Evolutionary conservation across 2,329 filamentous ascomycete species (phyloP), one percentile per base, ranked within the genome.

Genomic region (Aaosphaeria arxii): DNA sequence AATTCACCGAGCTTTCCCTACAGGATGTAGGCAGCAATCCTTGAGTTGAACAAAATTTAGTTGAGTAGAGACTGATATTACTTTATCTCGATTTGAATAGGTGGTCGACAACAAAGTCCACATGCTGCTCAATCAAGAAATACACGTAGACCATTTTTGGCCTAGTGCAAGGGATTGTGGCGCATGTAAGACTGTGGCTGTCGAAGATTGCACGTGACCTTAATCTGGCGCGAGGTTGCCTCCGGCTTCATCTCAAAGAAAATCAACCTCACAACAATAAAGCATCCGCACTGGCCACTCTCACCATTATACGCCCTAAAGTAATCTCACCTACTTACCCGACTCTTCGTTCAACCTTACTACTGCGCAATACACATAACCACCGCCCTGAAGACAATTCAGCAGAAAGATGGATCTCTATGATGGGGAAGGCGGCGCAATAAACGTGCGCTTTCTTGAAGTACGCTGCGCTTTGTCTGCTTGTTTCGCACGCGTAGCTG

Each of bases 341-440:
- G 9, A 36, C 33, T 36, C 7, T n/a, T 9, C 33, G 9, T 36
- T 36, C 33, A 36, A 36, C 33, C n/a, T 36, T n/a, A 9, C 33
- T 36, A 36, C 33, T 36, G n/a, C 33, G 33, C 39, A 11, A 11
- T 28, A 11, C 9, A 9, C 39, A 7, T 13, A 24, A 24, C 39
- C 11, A 40, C 39, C 39, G 39, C 39, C 9, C 24, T 40, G 9
- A 7, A 9, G 13, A 24, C 24, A 42, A 40, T 36, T 42, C 42
- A 36, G 36, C 45, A 35, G 35, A 60, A 70, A 54, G 52, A 79
- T 79, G 77, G 76, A 78, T 49, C 44, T 50, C 57, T 78, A 76
- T 66, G 75, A 77, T 59, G 72, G 74, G 55, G 72, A 75, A 57
- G 61, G 66, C 54, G 77, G 75, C 54, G 58, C 57, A 48, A 66